A percentile compares a stretch with the other conserved stretches of the same genome.
Evolutionary conservation across 2,329 filamentous ascomycete species (phyloP).

Genomic region (Aspergillus jensenii): DNA sequence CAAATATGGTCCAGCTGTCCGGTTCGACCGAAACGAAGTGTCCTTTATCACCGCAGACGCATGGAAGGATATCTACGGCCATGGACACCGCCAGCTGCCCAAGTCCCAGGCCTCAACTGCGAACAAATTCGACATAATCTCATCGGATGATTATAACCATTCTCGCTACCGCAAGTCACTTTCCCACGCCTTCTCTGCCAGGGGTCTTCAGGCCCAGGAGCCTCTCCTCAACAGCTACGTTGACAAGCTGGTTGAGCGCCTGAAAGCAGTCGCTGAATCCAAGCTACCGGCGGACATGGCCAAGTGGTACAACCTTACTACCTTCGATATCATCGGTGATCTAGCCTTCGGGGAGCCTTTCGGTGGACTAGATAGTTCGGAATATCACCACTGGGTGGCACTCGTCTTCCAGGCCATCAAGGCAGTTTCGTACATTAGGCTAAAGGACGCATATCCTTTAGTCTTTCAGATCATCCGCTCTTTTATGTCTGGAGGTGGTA

Average conservation of each 20-base stretch:
- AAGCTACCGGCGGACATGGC: constrained; percentile 1
- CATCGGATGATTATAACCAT: constrained; percentile 24
- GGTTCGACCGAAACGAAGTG: constrained; percentile 42
- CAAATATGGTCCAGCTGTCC: constrained; percentile 35
- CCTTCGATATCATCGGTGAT: constrained; percentile 19
- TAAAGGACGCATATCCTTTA: not conserved
- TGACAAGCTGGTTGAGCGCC: constrained; percentile 26
- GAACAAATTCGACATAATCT: not conserved
- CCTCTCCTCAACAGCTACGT: constrained; percentile 30
- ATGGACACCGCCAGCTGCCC: not conserved
- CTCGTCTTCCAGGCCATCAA: not conserved
- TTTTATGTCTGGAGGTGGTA: not conserved
- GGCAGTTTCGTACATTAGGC: not conserved
- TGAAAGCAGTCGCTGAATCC: constrained; percentile 3
- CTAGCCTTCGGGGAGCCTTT: constrained; percentile 16
- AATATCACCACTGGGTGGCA: constrained; percentile 5
- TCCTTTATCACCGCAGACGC: constrained; percentile 31
- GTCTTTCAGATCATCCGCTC: not conserved
- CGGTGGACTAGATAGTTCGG: constrained; percentile 5
- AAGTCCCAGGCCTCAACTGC: not conserved
- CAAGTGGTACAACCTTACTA: constrained; percentile 12
- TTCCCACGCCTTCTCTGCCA: constrained; percentile 37
- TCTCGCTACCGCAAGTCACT: constrained; percentile 32
- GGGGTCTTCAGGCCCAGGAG: constrained; percentile 35
- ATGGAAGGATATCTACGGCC: constrained; percentile 33